A percentile compares a stretch with the other conserved stretches of the same genome.
phyloP scores from a whole-genome alignment of 2,329 filamentous ascomycete genomes.

The Pseudofabraea citricarpa region DNA sequence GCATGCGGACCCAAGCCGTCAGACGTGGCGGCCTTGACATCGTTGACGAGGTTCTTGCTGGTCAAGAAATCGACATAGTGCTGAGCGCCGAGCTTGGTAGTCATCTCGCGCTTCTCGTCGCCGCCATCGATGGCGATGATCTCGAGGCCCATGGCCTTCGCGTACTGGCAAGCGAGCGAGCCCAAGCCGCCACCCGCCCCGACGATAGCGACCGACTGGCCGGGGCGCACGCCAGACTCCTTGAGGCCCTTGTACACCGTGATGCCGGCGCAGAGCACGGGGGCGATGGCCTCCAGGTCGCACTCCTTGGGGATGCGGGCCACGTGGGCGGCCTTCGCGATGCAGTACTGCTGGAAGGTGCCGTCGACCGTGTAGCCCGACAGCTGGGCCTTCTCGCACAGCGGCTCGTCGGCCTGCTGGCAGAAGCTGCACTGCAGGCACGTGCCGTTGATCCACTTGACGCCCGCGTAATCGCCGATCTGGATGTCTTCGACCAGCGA shows the following conservation, averaged over 20 bases:
- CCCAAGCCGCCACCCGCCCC: constrained; percentile 83
- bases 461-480: constrained; percentile 79
- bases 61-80: constrained; percentile 77
- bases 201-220: constrained; percentile 77
- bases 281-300: constrained; percentile 70
- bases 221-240: constrained; percentile 69
- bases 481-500: constrained; percentile 72
- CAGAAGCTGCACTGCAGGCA: constrained; percentile 84
- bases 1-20: constrained; percentile 84
- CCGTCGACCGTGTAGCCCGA: constrained; percentile 94
- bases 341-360: constrained; percentile 86
- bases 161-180: constrained; percentile 78
- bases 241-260: constrained; percentile 92
- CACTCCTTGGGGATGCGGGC: constrained; percentile 76
- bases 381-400: constrained; percentile 69
- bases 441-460: constrained; percentile 91
- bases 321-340: constrained; percentile 82
- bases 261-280: constrained; percentile 79
- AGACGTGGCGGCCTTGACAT: constrained; percentile 75
- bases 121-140: constrained; percentile 80
- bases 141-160: constrained; percentile 81
- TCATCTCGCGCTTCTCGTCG: constrained; percentile 72
- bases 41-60: constrained; percentile 72
- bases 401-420: constrained; percentile 72
- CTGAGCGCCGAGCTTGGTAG: constrained; percentile 63